These are phyloP conservation scores for Saccharomycodes ludwigii DNA, from an alignment of 805 yeast genomes.

Conservation along the genomic window DNA sequence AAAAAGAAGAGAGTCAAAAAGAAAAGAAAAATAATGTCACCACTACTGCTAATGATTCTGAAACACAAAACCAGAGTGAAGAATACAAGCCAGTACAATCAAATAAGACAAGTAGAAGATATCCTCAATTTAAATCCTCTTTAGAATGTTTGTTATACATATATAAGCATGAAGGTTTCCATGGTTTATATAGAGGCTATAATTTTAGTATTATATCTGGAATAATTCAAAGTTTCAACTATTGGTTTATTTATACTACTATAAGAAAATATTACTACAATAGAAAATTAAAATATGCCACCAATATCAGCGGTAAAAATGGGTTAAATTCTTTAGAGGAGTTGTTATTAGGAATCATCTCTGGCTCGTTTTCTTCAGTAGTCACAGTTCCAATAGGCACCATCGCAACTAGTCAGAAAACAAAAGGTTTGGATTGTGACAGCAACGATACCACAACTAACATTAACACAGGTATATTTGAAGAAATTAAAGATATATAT, in stretches of 20 bases:
- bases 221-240: conserved; percentile 69
- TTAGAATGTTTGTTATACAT: conserved; percentile 52
- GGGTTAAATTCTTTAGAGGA: conserved; percentile 56
- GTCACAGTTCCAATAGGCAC: conserved; percentile 76
- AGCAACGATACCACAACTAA: conserved; percentile 21
- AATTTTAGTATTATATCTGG: conserved; percentile 54
- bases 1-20: conserved; percentile 5
- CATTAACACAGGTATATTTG: no score
- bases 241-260: conserved; percentile 79
- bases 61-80: conserved; percentile 2
- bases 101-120: conserved; percentile 36
- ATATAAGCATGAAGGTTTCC: conserved; percentile 42
- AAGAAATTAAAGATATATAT: conserved; percentile 29
- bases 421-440: conserved; percentile 24
- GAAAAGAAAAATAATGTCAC: conserved; percentile 5
- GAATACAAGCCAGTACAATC: conserved; percentile 12
- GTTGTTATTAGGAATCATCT: conserved; percentile 60
- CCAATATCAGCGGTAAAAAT: no score
- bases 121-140: no score
- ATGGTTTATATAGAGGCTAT: conserved; percentile 65
- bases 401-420: conserved; percentile 55
- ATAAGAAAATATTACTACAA: conserved; percentile 43
- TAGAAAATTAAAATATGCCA: conserved; percentile 6
- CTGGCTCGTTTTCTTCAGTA: conserved; percentile 72
- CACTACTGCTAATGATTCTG: background rate